Percentiles rank a stretch among this genome's conserved stretches.
Conservation (phyloP, 2,329 filamentous ascomycete genomes). For the Ambrosiella cleistominuta region DNA sequence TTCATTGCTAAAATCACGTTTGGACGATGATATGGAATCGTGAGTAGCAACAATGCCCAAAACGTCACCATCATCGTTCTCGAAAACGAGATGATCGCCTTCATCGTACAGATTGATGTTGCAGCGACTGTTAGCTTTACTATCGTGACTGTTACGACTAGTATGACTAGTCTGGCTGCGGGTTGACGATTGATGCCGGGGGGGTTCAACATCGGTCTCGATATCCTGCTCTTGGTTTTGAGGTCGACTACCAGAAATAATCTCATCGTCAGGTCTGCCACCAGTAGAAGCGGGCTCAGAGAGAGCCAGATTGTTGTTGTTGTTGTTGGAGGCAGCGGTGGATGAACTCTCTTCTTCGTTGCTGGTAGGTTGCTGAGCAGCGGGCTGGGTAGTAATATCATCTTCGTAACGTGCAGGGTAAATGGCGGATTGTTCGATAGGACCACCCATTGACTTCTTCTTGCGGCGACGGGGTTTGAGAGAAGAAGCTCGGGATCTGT, state of each 20-base stretch:
- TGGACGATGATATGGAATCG: constrained; percentile 11
- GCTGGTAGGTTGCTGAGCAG: background rate
- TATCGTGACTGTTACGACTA: background rate
- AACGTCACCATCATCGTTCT: constrained; percentile 77
- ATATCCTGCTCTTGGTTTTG: background rate
- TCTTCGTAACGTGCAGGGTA: constrained; percentile 34
- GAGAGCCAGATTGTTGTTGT: background rate
- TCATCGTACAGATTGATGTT: constrained; percentile 61
- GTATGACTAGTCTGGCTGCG: constrained; percentile 15
- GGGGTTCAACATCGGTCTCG: background rate
- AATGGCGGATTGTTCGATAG: constrained; percentile 79
- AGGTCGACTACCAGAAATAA: background rate
- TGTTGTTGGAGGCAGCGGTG: constrained; percentile 3
- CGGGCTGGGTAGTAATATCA: background rate
- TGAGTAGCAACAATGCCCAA: constrained; percentile 42
- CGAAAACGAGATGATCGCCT: constrained; percentile 60
- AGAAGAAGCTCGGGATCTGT: constrained; percentile 12
- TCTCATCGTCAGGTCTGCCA: background rate
- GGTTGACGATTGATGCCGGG: constrained; percentile 2
- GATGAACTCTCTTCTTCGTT: constrained; percentile 1
- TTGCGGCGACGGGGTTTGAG: constrained; percentile 43
- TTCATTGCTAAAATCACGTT: constrained; percentile 10
- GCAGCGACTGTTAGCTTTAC: constrained; percentile 9
- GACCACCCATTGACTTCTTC: constrained; percentile 59
- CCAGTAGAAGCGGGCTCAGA: background rate